These are phyloP conservation scores for Colletotrichum brevisporum DNA, from an alignment of 2,329 filamentous ascomycete genomes.

Conservation along the genomic window DNA sequence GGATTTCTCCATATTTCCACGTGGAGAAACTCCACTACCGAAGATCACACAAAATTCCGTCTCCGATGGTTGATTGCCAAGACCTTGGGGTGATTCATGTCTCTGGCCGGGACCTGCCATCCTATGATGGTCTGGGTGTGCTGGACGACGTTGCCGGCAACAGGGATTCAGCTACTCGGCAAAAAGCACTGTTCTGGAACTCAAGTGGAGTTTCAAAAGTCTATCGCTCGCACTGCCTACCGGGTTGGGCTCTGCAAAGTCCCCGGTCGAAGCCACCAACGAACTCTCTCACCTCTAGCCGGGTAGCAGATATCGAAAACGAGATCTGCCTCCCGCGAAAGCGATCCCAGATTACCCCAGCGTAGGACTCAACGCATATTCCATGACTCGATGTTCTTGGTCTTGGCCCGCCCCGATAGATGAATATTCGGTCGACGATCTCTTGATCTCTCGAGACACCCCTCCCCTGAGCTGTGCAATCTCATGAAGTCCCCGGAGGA, in stretches of 20 bases:
- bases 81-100: not conserved
- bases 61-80: not conserved
- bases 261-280: not conserved
- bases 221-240: not conserved
- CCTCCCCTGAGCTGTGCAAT: too few relatives aligned
- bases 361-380: too few relatives aligned
- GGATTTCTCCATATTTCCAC: not conserved
- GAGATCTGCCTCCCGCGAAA: too few relatives aligned
- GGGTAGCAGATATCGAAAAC: too few relatives aligned
- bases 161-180: not conserved
- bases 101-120: not conserved
- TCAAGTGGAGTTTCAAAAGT: slow-evolving; percentile 4
- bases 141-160: not conserved
- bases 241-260: slow-evolving; percentile 1
- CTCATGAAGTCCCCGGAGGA: too few relatives aligned
- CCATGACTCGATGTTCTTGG: too few relatives aligned
- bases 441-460: too few relatives aligned
- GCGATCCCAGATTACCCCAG: too few relatives aligned
- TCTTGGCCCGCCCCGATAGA: too few relatives aligned
- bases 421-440: too few relatives aligned
- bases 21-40: fast-evolving
- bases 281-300: too few relatives aligned
- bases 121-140: not conserved
- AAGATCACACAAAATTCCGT: not conserved
- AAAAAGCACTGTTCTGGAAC: not conserved